Percentiles rank a stretch among this genome's conserved stretches.
These are phyloP conservation scores for Ascomycota sp. DNA, from an alignment of 2,329 filamentous ascomycete species.

Conservation along the genomic window DNA sequence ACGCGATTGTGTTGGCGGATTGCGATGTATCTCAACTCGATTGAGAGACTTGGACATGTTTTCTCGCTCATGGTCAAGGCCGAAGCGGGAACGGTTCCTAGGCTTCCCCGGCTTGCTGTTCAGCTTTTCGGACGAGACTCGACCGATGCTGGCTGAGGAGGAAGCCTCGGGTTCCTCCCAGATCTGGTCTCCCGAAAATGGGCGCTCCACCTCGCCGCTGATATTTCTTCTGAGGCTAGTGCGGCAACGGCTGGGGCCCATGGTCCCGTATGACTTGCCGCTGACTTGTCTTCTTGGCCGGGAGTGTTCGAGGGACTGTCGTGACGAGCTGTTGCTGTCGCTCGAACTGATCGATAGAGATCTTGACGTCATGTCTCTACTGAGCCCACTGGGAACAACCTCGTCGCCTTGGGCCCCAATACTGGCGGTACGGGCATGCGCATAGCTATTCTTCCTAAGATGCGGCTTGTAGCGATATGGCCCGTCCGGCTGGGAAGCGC, in stretches of 20 bases:
- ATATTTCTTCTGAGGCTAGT: constrained; percentile 47
- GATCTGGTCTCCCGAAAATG: constrained; percentile 58
- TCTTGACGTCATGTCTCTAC: constrained; percentile 18
- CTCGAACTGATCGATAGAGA: constrained; percentile 30
- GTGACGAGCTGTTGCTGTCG: constrained; percentile 20
- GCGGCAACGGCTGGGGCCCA: constrained; percentile 23
- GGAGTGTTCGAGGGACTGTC: constrained; percentile 9
- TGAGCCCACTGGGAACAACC: constrained; percentile 16
- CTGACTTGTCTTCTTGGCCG: constrained; percentile 6
- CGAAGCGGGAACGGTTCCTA: constrained; percentile 14
- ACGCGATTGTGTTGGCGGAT: constrained; percentile 61
- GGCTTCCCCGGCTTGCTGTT: constrained; percentile 13
- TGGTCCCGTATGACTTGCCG: constrained; percentile 19
- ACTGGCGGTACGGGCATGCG: constrained; percentile 40
- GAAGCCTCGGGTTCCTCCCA: constrained; percentile 60
- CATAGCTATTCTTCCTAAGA: constrained; percentile 48
- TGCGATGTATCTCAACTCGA: constrained; percentile 57
- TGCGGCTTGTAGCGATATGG: constrained; percentile 47
- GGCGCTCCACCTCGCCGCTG: constrained; percentile 42
- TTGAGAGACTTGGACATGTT: constrained; percentile 16
- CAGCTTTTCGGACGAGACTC: constrained; percentile 12
- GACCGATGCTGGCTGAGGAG: constrained; percentile 4
- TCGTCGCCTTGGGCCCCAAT: constrained; percentile 26
- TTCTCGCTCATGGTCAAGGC: constrained; percentile 18
- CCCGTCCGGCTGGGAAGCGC: constrained; percentile 30